phyloP scores from a whole-genome alignment of 768 basidiomycete species.

The Pleurotus tuber-regium region DNA sequence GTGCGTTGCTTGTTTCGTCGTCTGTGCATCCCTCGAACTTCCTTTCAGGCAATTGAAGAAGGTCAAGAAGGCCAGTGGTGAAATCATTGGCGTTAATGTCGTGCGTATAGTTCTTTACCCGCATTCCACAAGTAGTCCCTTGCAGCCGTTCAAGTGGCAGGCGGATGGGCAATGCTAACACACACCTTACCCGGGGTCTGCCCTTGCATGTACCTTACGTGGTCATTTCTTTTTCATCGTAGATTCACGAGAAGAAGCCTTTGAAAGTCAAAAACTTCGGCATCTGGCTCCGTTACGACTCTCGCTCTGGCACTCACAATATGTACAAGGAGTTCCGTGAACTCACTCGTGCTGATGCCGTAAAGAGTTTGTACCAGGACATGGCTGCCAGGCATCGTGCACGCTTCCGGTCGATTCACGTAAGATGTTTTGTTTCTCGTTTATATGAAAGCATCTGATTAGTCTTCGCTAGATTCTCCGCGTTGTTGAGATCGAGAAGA shows the following conservation, averaged over 20 bases:
- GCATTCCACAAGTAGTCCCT: constrained; percentile 50
- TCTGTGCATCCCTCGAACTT: neutral
- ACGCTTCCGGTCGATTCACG: constrained; percentile 98
- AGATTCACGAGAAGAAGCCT: constrained; percentile 98
- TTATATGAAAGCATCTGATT: neutral
- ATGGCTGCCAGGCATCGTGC: constrained; percentile 99
- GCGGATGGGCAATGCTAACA: constrained; percentile 69
- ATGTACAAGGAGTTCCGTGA: constrained; percentile 99
- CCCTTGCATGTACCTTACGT: constrained; percentile 23
- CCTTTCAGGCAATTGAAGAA: constrained; percentile 84
- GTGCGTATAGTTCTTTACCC: constrained; percentile 59
- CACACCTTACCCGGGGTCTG: constrained; percentile 16
- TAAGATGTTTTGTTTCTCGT: constrained; percentile 34
- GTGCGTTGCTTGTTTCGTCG: constrained; percentile 34
- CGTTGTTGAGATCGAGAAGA: constrained; percentile 93
- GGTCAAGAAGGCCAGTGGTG: constrained; percentile 99
- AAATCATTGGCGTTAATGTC: constrained; percentile 97
- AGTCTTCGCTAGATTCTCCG: constrained; percentile 75
- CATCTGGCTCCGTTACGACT: constrained; percentile 99
- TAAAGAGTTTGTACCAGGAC: constrained; percentile 97
- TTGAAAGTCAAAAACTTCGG: constrained; percentile 99
- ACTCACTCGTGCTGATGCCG: constrained; percentile 89
- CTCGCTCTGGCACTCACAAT: constrained; percentile 99
- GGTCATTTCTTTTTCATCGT: constrained; percentile 28
- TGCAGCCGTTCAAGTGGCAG: constrained; percentile 84